phyloP scores from a whole-genome alignment of 2,329 filamentous ascomycete species.

The Colletotrichum sp. region DNA sequence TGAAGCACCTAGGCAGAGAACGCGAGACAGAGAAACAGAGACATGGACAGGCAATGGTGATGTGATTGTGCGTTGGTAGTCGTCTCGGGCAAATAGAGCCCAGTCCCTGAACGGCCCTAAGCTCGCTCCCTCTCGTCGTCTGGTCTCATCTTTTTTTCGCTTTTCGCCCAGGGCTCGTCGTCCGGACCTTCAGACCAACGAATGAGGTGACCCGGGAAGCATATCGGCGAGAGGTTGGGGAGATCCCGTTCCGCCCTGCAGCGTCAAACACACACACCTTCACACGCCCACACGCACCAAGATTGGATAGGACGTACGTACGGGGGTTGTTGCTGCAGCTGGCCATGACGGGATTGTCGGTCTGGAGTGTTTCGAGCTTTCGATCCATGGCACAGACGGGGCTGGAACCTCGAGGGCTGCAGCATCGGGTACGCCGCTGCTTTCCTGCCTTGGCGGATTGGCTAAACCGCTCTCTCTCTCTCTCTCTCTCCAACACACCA shows the following conservation, averaged over 20 bases:
- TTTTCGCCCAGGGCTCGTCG: background rate
- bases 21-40: background rate
- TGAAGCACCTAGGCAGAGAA: background rate
- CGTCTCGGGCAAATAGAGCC: background rate
- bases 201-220: background rate
- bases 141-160: constrained; percentile 3
- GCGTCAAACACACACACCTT: background rate
- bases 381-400: constrained; percentile 8
- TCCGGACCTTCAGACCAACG: background rate
- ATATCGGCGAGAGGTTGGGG: constrained; percentile 6
- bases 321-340: background rate
- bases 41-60: background rate
- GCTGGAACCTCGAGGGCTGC: constrained; percentile 4
- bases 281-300: background rate
- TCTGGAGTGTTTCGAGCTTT: background rate
- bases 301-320: background rate
- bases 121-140: constrained; percentile 9
- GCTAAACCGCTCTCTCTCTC: background rate
- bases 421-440: background rate
- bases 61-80: background rate
- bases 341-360: background rate
- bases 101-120: background rate
- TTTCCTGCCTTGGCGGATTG: background rate
- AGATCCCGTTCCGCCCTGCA: constrained; percentile 9
- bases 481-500: background rate